These are phyloP conservation scores for Pisolithus microcarpus DNA, from an alignment of 768 basidiomycete species.

Conservation along the genomic window DNA sequence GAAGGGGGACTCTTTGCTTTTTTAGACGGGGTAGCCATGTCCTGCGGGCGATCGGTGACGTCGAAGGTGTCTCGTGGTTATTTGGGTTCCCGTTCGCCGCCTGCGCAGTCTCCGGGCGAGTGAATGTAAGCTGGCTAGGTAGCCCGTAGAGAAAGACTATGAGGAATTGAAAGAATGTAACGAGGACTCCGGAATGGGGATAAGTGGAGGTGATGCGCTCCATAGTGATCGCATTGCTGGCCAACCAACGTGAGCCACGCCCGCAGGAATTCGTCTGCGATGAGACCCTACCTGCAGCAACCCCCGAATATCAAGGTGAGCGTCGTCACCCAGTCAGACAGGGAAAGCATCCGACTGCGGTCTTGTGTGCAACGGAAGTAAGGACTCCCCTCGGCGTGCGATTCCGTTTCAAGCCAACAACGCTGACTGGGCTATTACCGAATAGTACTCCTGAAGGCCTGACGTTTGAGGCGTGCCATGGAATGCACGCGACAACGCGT, in stretches of 20 bases:
- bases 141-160: conserved; percentile 70
- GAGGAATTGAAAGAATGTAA: conserved; percentile 84
- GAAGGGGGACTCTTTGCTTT: conserved; percentile 61
- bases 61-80: background rate
- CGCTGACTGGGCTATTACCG: too few relatives aligned
- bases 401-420: too few relatives aligned
- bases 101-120: conserved; percentile 3
- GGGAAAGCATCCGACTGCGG: conserved; percentile 11
- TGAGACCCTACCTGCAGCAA: conserved; percentile 61
- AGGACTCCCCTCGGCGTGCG: background rate
- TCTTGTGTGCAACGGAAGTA: background rate
- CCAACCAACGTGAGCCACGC: background rate
- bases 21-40: conserved; percentile 41
- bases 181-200: conserved; percentile 69
- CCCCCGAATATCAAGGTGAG: conserved; percentile 80
- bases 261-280: background rate
- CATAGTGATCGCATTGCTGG: conserved; percentile 70
- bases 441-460: too few relatives aligned
- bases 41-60: background rate
- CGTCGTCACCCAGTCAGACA: conserved; percentile 50
- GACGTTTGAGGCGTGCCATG: too few relatives aligned
- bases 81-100: background rate
- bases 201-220: conserved; percentile 65
- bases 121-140: conserved; percentile 46
- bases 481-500: too few relatives aligned